Evolutionary conservation across 768 basidiomycete species (phyloP).

Genomic region (Strobilomyces dryophilus): DNA sequence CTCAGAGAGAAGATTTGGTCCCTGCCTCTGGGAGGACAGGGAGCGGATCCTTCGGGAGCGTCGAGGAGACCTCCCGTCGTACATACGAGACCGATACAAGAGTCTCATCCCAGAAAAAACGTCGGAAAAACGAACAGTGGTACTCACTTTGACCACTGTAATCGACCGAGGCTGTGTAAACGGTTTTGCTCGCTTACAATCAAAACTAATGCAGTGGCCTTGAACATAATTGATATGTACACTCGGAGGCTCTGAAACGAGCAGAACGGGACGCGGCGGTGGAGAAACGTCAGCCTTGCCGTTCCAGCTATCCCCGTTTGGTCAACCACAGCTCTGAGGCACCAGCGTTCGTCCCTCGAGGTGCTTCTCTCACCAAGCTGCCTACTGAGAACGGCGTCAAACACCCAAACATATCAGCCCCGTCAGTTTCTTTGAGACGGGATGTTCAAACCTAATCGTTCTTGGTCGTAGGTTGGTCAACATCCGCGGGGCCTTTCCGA

Average conservation of each 20-base stretch:
- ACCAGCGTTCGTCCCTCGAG: neutral
- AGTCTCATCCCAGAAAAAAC: constrained; percentile 16
- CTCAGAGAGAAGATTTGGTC: constrained; percentile 35
- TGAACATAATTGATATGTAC: too few relatives aligned
- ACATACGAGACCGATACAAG: constrained; percentile 18
- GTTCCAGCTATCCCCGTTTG: constrained; percentile 5
- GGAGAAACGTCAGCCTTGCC: neutral
- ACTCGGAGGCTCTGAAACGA: too few relatives aligned
- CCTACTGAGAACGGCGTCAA: neutral
- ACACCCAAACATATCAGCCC: neutral
- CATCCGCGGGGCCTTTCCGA: neutral
- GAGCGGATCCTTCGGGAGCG: constrained; percentile 28
- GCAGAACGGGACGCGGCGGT: neutral
- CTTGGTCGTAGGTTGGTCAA: neutral
- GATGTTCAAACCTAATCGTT: too few relatives aligned
- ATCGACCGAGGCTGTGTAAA: too few relatives aligned
- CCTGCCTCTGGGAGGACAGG: constrained; percentile 9
- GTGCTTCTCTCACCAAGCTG: neutral
- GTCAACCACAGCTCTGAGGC: neutral
- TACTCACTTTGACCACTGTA: constrained; percentile 10
- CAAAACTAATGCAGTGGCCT: too few relatives aligned
- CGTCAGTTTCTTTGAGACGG: too few relatives aligned
- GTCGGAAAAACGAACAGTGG: neutral
- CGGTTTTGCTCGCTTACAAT: too few relatives aligned
- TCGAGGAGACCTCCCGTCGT: constrained; percentile 25